Base-by-base conservation (phyloP, 257 asterid species). In the Nicotiana paniculata region DNA sequence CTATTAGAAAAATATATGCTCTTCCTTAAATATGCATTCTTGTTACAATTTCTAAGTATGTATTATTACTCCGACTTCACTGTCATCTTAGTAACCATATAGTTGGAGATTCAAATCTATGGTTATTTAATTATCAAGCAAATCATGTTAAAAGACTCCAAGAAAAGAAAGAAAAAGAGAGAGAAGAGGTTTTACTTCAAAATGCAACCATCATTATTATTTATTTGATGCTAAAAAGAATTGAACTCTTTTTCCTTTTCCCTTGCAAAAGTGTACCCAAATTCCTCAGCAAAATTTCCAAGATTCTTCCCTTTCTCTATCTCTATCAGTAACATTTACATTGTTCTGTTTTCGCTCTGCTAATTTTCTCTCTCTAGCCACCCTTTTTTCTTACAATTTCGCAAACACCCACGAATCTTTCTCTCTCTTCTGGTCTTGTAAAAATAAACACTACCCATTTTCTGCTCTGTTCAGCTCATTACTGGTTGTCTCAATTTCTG, bases 401-500 rank as follows among this genome's bases (percentile, higher is more conserved):
- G 17, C 75, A 33, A 33, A 67, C 75, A 67, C 75, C 80, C 62
- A 51, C 46, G 48, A 75, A 51, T 75, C 80, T 72, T 3, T 46
- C 78, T n/a, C 37, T 43, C 13, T 72, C 79, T 51, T 51, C 43
- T 28, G 26, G n/a, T 6, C 80, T 74, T 37, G 16, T 15, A 15
- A 24, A 48, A 51, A 74, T 7, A 28, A 8, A 16, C 16, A 75
- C 80, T 28, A 75, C 63, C 64, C 80, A 75, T 51, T 75, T 53
- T 75, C 80, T 51, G 80, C 46, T 75, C 80, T 26, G 80, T 28
- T 75, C 80, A 75, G 80, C 80, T 51, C 80, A 9, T 75, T 51
- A 51, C 80, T 75, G 63, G 80, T 75, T 75, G 80, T 75, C 80
- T 75, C 80, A 75, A 68, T 64, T 68, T 80, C 54, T 48, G 75